These are phyloP conservation scores for Tricholoma terreum DNA, from an alignment of 768 basidiomycete species.

Conservation along the genomic window DNA sequence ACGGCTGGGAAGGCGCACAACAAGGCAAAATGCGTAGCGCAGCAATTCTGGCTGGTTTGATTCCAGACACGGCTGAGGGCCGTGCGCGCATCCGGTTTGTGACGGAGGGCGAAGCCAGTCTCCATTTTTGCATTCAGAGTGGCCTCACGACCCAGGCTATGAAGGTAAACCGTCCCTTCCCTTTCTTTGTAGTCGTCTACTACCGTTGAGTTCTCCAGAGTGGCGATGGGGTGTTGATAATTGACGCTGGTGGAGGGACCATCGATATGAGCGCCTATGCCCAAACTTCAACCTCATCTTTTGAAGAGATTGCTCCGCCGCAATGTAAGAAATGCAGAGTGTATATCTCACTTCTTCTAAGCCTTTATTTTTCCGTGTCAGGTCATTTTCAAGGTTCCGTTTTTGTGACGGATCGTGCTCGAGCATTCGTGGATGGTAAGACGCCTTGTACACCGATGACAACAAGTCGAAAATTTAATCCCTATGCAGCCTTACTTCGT, in stretches of 20 bases:
- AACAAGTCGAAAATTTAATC: background rate
- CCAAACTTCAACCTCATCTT: slow-evolving; percentile 25
- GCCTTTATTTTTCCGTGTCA: slow-evolving; percentile 9
- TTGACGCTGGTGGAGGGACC: slow-evolving; percentile 55
- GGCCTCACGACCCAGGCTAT: slow-evolving; percentile 30
- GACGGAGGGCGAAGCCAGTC: slow-evolving; percentile 54
- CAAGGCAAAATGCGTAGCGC: slow-evolving; percentile 49
- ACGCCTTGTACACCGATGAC: slow-evolving; percentile 20
- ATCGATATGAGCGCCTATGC: slow-evolving; percentile 53
- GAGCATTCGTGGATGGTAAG: slow-evolving; percentile 31
- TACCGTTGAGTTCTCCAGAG: slow-evolving; percentile 9
- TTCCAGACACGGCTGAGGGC: slow-evolving; percentile 32
- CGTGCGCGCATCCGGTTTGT: slow-evolving; percentile 44
- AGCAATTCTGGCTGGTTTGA: slow-evolving; percentile 42
- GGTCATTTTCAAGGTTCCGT: slow-evolving; percentile 42
- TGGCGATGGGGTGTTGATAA: slow-evolving; percentile 38
- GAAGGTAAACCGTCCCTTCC: slow-evolving; percentile 14
- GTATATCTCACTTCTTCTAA: slow-evolving; percentile 15
- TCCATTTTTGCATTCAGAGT: slow-evolving; percentile 48
- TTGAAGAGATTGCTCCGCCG: slow-evolving; percentile 34
- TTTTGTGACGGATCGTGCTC: slow-evolving; percentile 39
- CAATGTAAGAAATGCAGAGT: slow-evolving; percentile 19
- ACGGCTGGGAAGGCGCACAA: slow-evolving; percentile 55
- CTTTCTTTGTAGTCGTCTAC: slow-evolving; percentile 9
- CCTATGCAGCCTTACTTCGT: slow-evolving; percentile 32